Base-by-base conservation (phyloP, 2,329 filamentous ascomycete species). In the Mollisia scopiformis region DNA sequence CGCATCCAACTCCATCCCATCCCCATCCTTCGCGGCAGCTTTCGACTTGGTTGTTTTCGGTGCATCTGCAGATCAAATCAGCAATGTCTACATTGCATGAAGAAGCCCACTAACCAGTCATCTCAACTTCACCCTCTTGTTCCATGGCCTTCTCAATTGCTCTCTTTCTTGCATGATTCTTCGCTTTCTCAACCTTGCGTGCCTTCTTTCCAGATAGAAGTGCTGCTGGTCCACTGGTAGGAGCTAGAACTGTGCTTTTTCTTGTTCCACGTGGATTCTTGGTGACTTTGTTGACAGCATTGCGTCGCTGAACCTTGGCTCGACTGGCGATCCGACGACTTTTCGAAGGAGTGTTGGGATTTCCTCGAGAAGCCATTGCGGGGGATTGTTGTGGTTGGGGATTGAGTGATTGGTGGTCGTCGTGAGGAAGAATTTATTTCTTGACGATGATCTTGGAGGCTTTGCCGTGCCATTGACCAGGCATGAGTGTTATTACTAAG, bases 291-390 rank as follows among this genome's bases (percentile, higher is more conserved):
- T 66, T 69, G 19, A 59, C 41, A 2, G 72, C 66, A 21, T 69
- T 72, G 30, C 63, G 63, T 58, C 67, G 71, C 61, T 74, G 73
- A 33, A 70, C 67, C 55, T 74, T 74, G 27, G 64, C 61, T 33
- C 72, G 62, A 52, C 59, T 69, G 3, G 72, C 71, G 43, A 68
- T 63, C 11, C 68, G 66, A 19, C 72, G 67, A 47, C 69, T 66
- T 62, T 74, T 74, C 52, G 69, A 72, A 11, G 73, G 73, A 14
- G 74, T 72, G 52, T 74, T 74, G 46, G 72, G 71, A 35, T 74
- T 74, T 21, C 66, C 66, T 51, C 71, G 64, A 55, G 73, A 74
- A 64, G 73, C 70, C 73, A 74, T 74, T 39, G 54, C 70, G 65
- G 35, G n/a, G n/a, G n/a, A n/a, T n/a, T n/a, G n/a, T n/a, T n/a